Percentiles rank a stretch among this genome's conserved stretches.
Conservation (phyloP, 495 filamentous ascomycete species). For the Xylaria flabelliformis region DNA sequence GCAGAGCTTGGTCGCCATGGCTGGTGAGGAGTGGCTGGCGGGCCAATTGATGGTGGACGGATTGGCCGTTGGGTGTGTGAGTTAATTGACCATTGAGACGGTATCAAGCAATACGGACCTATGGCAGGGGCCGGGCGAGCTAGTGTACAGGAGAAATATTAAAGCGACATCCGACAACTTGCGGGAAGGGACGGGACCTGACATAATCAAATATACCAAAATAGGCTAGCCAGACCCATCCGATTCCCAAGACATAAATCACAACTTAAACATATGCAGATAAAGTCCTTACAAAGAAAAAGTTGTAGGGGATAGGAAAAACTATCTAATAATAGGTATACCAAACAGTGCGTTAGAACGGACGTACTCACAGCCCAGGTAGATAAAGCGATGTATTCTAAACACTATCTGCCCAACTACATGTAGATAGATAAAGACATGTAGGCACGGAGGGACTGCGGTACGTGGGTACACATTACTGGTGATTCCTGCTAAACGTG, state of each 20-base stretch:
- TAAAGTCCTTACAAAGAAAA: neutral
- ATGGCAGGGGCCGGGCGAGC: slow-evolving; percentile 1
- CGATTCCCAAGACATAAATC: neutral
- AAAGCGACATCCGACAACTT: slow-evolving; percentile 15
- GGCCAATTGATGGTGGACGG: slow-evolving; percentile 52
- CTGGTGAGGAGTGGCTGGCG: slow-evolving; percentile 47
- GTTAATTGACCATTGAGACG: slow-evolving; percentile 41
- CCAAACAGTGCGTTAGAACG: neutral
- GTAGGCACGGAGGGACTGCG: neutral
- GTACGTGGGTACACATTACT: slow-evolving; percentile 19
- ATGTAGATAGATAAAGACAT: neutral
- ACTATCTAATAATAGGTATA: neutral
- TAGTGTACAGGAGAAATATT: slow-evolving; percentile 18
- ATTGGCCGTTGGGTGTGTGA: slow-evolving; percentile 29
- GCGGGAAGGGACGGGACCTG: neutral
- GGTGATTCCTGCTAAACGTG: slow-evolving; percentile 2
- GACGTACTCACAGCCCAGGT: neutral
- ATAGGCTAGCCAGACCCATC: neutral
- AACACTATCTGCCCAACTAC: too few species aligned
- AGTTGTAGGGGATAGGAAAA: neutral
- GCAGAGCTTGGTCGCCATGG: slow-evolving; percentile 71
- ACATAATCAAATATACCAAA: neutral
- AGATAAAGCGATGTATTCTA: too few species aligned
- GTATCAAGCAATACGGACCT: slow-evolving; percentile 15
- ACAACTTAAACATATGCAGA: neutral